Evolutionary conservation across 2,329 filamentous ascomycete species (phyloP), one percentile per base, ranked within the genome.

Genomic region (Monosporascus sp.): DNA sequence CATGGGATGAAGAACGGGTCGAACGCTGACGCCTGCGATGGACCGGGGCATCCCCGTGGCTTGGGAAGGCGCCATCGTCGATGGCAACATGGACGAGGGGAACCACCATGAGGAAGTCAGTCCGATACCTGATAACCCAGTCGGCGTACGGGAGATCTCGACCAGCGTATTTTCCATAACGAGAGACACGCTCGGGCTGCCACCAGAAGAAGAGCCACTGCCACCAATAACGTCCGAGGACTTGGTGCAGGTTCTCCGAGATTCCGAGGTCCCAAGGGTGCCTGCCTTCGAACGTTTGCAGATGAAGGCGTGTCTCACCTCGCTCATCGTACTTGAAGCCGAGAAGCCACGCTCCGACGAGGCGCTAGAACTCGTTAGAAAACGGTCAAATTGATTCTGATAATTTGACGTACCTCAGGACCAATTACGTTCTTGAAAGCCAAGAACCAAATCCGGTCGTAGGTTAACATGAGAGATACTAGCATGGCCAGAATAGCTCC

Each of bases 171-270:
- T 52, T 48, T 49, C 59, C 59, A 45, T 61, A 61, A 20, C 48
- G 50, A 2, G 48, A 54, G 38, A 59, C 59, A 45, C 54, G 53
- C 45, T 57, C 54, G 9, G 57, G 53, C 15, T 40, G 41, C 51
- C 49, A 50, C 52, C 54, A 61, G 51, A 59, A 61, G 44, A 59
- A 51, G 28, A 38, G 49, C 57, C 59, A 61, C 53, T 51, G 50
- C 51, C 48, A 57, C 58, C 53, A 58, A 14, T 52, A 50, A 24
- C 54, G 28, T 48, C 57, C 57, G 50, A 59, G 51, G 9, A 59
- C 48, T 54, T 59, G 55, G 52, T 49, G 49, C 14, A 56, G 49
- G 44, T 59, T 59, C 37, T 44, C 57, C 40, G 22, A 31, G 47
- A 37, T 31, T 40, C 57, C 57, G 40, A 57, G 51, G 18, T 58